A percentile compares a stretch with the other conserved stretches of the same genome.
These are phyloP conservation scores for Penicillium occitanis DNA, from an alignment of 2,329 filamentous ascomycete species.

Conservation along the genomic window DNA sequence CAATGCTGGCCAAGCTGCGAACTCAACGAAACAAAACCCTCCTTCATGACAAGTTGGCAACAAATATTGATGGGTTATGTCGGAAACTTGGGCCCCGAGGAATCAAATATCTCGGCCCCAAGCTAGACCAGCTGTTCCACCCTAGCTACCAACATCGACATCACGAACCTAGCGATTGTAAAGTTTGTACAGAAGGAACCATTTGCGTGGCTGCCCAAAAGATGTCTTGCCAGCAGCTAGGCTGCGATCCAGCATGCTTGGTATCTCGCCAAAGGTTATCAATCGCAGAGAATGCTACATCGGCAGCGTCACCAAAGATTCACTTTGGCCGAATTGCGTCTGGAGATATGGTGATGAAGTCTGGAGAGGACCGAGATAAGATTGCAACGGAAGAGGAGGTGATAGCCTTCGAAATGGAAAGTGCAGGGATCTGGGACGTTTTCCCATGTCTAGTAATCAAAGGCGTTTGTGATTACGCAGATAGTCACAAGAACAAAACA, in stretches of 20 bases:
- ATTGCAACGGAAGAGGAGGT: constrained; percentile 27
- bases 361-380: constrained; percentile 32
- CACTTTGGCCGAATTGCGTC: constrained; percentile 39
- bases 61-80: not conserved
- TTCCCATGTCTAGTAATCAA: constrained; percentile 33
- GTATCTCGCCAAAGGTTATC: not conserved
- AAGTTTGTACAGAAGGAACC: not conserved
- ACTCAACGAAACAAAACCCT: not conserved
- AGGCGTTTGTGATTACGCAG: constrained; percentile 45
- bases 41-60: not conserved
- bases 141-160: not conserved
- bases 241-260: not conserved
- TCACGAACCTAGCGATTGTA: not conserved
- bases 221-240: constrained; percentile 30
- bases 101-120: not conserved
- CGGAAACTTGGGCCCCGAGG: not conserved
- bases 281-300: not conserved
- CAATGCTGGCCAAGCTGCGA: not conserved
- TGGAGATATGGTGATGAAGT: constrained; percentile 40
- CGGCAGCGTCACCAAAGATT: constrained; percentile 21
- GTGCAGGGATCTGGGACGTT: constrained; percentile 38
- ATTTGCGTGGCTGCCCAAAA: not conserved
- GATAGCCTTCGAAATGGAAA: constrained; percentile 40
- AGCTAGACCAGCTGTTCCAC: not conserved
- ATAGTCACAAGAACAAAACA: constrained; percentile 41